Percentiles rank a stretch among this genome's conserved stretches.
phyloP scores from a whole-genome alignment of 768 basidiomycete species.

The Podaxis mareebaensis region DNA sequence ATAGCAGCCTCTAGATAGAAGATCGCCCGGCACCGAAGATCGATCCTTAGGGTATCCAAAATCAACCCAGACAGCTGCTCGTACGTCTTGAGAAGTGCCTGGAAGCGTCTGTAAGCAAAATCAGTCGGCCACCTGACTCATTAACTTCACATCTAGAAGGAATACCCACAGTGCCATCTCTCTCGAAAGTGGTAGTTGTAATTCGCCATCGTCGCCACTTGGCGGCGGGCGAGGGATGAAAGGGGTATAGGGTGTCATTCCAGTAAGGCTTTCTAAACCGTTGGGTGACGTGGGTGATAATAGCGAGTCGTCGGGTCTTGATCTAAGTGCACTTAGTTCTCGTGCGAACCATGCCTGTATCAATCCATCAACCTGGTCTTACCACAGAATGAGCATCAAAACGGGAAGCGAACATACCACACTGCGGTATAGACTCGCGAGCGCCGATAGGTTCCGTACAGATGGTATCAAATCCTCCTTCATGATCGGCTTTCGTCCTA shows the following conservation, averaged over 20 bases:
- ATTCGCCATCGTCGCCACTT: slow-evolving; percentile 41
- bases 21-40: slow-evolving; percentile 81
- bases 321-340: slow-evolving; percentile 68
- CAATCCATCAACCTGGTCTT: slow-evolving; percentile 2
- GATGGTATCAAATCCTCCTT: slow-evolving; percentile 72
- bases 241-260: slow-evolving; percentile 47
- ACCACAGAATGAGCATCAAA: neutral
- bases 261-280: slow-evolving; percentile 51
- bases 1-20: slow-evolving; percentile 82
- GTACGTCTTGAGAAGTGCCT: slow-evolving; percentile 88
- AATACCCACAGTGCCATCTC: slow-evolving; percentile 85
- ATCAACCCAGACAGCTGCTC: slow-evolving; percentile 87
- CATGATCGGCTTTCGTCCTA: slow-evolving; percentile 53
- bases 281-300: slow-evolving; percentile 52
- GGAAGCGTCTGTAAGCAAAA: slow-evolving; percentile 70
- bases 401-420: slow-evolving; percentile 55
- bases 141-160: slow-evolving; percentile 7
- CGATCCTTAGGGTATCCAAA: slow-evolving; percentile 83
- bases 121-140: neutral
- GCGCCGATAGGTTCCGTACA: slow-evolving; percentile 65
- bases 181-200: slow-evolving; percentile 75
- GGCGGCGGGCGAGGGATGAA: slow-evolving; percentile 44
- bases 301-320: slow-evolving; percentile 50
- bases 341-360: slow-evolving; percentile 81
- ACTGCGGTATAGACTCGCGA: slow-evolving; percentile 83